Percentiles rank a stretch among this genome's conserved stretches.
Evolutionary conservation across 2,329 filamentous ascomycete genomes (phyloP).

Genomic region (Clonostachys rhizophaga): DNA sequence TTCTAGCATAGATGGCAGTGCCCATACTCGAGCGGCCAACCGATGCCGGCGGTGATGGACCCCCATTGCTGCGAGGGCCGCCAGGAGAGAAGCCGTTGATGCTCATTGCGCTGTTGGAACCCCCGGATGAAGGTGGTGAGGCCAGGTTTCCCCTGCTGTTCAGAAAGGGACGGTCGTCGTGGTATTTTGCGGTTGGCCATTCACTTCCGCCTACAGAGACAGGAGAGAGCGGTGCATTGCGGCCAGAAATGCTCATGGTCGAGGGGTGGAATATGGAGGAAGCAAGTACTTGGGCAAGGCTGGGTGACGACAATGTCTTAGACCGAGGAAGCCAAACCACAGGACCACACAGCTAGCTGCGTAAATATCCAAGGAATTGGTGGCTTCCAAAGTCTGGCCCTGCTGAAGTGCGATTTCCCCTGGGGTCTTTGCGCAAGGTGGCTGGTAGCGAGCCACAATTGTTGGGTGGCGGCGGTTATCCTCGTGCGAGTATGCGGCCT

Average conservation of each 20-base stretch:
- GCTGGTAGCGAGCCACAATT: no score
- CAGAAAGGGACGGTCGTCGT: constrained; percentile 47
- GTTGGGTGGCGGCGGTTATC: no score
- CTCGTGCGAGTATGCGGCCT: no score
- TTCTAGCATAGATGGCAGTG: constrained; percentile 63
- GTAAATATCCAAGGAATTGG: background rate
- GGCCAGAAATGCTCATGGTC: constrained; percentile 57
- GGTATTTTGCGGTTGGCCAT: constrained; percentile 69
- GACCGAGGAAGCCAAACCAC: background rate
- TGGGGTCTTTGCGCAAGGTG: no score
- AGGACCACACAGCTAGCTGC: background rate
- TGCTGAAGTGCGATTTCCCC: no score
- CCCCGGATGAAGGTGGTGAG: constrained; percentile 67
- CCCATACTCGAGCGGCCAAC: constrained; percentile 82
- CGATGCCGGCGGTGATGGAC: constrained; percentile 83
- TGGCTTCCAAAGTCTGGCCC: background rate
- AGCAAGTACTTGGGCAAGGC: background rate
- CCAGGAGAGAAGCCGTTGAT: constrained; percentile 55
- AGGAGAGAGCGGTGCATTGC: constrained; percentile 75
- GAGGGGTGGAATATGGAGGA: constrained; percentile 6
- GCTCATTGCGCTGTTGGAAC: constrained; percentile 48
- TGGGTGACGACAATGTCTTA: background rate
- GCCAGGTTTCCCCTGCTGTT: constrained; percentile 55
- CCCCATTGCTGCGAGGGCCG: constrained; percentile 51
- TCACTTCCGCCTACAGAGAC: constrained; percentile 81